phyloP scores from a whole-genome alignment of 225 moss, liverwort and hornwort genomes.

The Straminergon stramineum region DNA sequence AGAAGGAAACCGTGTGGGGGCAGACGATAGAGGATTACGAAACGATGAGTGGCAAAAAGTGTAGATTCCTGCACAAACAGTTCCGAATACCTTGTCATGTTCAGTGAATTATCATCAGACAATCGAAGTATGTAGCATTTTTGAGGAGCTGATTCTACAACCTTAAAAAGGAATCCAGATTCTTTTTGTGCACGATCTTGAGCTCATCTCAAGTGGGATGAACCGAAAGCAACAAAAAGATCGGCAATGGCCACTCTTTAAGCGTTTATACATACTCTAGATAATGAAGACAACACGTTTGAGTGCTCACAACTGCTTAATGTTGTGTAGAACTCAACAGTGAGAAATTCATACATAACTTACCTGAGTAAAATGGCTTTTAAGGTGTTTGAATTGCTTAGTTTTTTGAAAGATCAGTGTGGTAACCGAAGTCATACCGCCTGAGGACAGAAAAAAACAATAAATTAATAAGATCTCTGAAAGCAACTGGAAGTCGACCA shows the following conservation, averaged over 20 bases:
- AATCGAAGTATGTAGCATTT: neutral
- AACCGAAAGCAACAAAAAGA: neutral
- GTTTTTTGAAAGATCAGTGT: neutral
- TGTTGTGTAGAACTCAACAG: neutral
- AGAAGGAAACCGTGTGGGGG: neutral
- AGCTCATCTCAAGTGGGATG: too few species aligned
- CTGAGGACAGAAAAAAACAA: conserved; percentile 39
- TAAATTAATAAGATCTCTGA: neutral
- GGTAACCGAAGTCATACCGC: conserved; percentile 42
- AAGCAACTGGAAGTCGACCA: neutral
- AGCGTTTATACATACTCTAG: neutral
- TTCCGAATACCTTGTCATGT: neutral
- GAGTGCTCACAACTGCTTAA: neutral
- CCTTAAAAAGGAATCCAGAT: neutral
- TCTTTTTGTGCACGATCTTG: neutral
- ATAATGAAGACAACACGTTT: neutral
- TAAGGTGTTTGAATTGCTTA: neutral
- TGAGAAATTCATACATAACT: neutral
- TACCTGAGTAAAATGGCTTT: neutral
- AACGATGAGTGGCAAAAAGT: neutral
- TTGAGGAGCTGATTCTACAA: neutral
- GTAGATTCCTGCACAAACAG: neutral
- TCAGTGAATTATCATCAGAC: neutral
- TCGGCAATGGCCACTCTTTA: neutral
- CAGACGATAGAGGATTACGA: neutral